Percentiles rank a stretch among this genome's conserved stretches.
These are phyloP conservation scores for Gossypium armourianum DNA, from an alignment of 441 rosid species.

Conservation along the genomic window DNA sequence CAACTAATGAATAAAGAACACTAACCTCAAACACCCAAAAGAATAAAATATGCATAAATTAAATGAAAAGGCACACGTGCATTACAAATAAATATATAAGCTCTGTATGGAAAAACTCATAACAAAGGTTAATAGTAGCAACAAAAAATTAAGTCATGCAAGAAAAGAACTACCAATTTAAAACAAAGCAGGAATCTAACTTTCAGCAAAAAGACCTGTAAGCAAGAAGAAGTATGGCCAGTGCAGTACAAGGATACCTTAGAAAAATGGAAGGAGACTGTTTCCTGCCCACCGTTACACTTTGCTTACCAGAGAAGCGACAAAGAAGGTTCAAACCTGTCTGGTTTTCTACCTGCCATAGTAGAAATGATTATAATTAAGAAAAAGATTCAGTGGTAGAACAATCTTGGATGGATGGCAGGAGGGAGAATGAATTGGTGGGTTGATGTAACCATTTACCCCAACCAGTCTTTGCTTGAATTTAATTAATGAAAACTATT, in stretches of 20 bases:
- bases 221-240: background rate
- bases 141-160: constrained; percentile 1
- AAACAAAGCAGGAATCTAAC: background rate
- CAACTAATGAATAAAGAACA: constrained; percentile 18
- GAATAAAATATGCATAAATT: constrained; percentile 5
- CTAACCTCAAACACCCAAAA: background rate
- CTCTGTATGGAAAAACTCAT: background rate
- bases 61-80: background rate
- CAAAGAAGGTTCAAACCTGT: constrained; percentile 60
- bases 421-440: background rate
- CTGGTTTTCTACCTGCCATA: constrained; percentile 71
- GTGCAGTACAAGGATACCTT: constrained; percentile 36
- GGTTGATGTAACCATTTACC: background rate
- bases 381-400: constrained; percentile 7
- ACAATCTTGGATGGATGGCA: background rate
- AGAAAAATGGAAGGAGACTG: constrained; percentile 62
- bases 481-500: background rate
- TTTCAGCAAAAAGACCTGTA: background rate
- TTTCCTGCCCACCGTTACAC: constrained; percentile 46
- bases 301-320: constrained; percentile 44
- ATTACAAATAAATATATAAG: background rate
- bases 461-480: background rate
- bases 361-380: constrained; percentile 12
- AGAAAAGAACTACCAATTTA: background rate
- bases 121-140: background rate